Evolutionary conservation across 179 eudicot genomes (phyloP).

Genomic region (Gypsophila paniculata): DNA sequence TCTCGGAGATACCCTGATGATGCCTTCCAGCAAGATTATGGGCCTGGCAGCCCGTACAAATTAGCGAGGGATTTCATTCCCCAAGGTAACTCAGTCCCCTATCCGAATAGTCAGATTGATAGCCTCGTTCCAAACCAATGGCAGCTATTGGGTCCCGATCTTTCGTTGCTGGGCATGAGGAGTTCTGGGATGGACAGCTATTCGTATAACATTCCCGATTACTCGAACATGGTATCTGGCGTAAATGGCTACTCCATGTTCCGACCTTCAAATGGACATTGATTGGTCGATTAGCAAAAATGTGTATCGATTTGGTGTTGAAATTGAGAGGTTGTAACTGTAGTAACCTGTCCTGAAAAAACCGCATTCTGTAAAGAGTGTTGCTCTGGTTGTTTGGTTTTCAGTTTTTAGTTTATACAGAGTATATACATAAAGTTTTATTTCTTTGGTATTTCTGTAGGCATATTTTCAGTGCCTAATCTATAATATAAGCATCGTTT

Average conservation of each 20-base stretch:
- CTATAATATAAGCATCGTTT: background rate
- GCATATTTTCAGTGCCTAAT: background rate
- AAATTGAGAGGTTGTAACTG: constrained; percentile 52
- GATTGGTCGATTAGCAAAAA: constrained; percentile 22
- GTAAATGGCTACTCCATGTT: constrained; percentile 53
- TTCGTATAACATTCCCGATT: constrained; percentile 47
- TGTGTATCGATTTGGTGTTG: constrained; percentile 27
- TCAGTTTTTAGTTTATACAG: constrained; percentile 18
- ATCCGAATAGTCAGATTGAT: constrained; percentile 55
- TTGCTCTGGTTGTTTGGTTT: constrained; percentile 19
- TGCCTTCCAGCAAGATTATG: constrained; percentile 47
- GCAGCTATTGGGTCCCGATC: constrained; percentile 59
- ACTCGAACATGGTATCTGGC: constrained; percentile 45
- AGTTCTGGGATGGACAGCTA: constrained; percentile 44
- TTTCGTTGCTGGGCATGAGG: constrained; percentile 39
- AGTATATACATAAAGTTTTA: constrained; percentile 14
- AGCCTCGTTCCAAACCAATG: constrained; percentile 44
- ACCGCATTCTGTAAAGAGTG: constrained; percentile 28
- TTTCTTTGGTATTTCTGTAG: constrained; percentile 3
- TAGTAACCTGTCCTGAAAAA: constrained; percentile 32
- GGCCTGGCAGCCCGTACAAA: constrained; percentile 40
- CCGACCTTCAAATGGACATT: constrained; percentile 75
- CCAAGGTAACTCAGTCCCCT: constrained; percentile 39
- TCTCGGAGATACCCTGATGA: constrained; percentile 50
- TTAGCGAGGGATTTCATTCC: constrained; percentile 47